Percentiles rank a stretch among this genome's conserved stretches.
Evolutionary conservation across 2,329 filamentous ascomycete genomes (phyloP).

Genomic region (Colletotrichum endophyticum): DNA sequence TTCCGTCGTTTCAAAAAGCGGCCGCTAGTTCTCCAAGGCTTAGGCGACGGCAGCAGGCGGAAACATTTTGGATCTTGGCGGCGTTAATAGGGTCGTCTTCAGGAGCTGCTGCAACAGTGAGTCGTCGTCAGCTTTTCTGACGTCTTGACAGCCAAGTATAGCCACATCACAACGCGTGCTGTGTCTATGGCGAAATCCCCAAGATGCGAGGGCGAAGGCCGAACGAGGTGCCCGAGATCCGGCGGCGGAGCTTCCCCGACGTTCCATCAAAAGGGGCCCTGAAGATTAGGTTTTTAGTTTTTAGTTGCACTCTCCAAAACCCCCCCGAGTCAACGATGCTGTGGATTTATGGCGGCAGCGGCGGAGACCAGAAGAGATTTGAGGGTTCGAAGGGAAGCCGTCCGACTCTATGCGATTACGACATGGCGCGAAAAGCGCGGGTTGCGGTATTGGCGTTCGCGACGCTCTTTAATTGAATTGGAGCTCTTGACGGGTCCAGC

Average conservation of each 20-base stretch:
- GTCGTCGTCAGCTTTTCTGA: not conserved
- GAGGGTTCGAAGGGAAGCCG: slow-evolving; percentile 2
- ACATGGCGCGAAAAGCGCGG: not conserved
- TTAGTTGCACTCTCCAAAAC: not conserved
- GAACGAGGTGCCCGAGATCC: not conserved
- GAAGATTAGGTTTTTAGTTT: not conserved
- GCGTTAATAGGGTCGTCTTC: not conserved
- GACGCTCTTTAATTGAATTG: not conserved
- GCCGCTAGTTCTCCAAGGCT: not conserved
- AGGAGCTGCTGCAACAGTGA: not conserved
- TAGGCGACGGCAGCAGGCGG: not conserved
- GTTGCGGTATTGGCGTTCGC: not conserved
- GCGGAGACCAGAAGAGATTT: slow-evolving; percentile 14
- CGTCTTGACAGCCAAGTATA: not conserved
- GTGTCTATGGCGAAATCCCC: not conserved
- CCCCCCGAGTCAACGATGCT: not conserved
- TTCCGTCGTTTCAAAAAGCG: not conserved
- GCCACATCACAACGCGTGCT: not conserved
- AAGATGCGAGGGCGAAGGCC: not conserved
- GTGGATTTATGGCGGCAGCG: not conserved
- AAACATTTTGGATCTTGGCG: not conserved
- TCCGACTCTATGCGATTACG: slow-evolving; percentile 1
- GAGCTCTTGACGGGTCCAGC: not conserved
- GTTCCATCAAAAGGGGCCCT: not conserved
- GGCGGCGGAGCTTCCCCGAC: not conserved